Evolutionary conservation across 2,329 filamentous ascomycete genomes (phyloP).

Genomic region (Ophiosphaerella narmari): DNA sequence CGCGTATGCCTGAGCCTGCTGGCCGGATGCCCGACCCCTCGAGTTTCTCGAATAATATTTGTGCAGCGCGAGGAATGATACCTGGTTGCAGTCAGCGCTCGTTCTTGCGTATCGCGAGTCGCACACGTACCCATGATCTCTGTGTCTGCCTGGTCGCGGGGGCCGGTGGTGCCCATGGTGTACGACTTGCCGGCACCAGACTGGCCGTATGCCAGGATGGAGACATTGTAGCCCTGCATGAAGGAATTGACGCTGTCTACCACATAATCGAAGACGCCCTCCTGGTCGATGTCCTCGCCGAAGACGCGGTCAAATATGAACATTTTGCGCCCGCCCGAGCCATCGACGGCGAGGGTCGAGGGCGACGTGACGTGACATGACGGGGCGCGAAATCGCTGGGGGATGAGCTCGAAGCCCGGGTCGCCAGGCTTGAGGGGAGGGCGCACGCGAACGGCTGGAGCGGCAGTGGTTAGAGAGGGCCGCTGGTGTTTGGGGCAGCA

Average conservation of each 20-base stretch:
- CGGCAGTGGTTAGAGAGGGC: no score
- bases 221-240: slow-evolving; percentile 97
- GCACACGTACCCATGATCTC: slow-evolving; percentile 73
- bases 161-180: slow-evolving; percentile 96
- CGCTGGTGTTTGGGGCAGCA: not conserved
- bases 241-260: slow-evolving; percentile 89
- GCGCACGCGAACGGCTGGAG: slow-evolving; percentile 84
- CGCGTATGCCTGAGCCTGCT: slow-evolving; percentile 77
- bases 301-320: slow-evolving; percentile 98
- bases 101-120: not conserved
- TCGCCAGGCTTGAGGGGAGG: slow-evolving; percentile 82
- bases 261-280: slow-evolving; percentile 93
- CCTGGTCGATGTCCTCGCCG: slow-evolving; percentile 77
- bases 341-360: slow-evolving; percentile 86
- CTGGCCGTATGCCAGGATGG: slow-evolving; percentile 93
- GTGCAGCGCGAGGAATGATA: slow-evolving; percentile 91
- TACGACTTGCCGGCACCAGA: slow-evolving; percentile 98
- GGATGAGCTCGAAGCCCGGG: slow-evolving; percentile 92
- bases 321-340: slow-evolving; percentile 87
- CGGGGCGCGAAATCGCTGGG: slow-evolving; percentile 89
- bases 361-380: slow-evolving; percentile 88
- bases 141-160: slow-evolving; percentile 71
- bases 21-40: slow-evolving; percentile 64
- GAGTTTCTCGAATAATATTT: slow-evolving; percentile 84
- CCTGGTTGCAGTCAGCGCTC: slow-evolving; percentile 59